Evolutionary conservation across 192 early-diverging fungal species (phyloP), one percentile per base, ranked within the genome.

Genomic region (Mortierella antarctica): DNA sequence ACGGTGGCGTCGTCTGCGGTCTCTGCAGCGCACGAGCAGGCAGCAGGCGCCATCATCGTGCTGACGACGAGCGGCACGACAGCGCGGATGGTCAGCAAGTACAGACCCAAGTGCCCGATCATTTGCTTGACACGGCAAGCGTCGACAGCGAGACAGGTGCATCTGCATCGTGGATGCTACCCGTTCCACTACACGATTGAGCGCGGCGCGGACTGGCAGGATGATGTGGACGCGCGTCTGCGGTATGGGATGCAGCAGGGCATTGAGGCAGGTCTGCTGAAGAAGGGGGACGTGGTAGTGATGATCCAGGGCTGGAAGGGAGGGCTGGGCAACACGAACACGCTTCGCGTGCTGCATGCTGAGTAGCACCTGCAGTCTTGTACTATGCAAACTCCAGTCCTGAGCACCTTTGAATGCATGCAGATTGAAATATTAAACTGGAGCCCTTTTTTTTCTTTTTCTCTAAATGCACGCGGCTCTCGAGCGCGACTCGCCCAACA

Each of bases 91-190:
- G 90, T 96, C 44, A 87, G 92, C 82, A 98, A 98, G 85, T 98
- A 98, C 82, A 89, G 96, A 52, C 96, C 96, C 10, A 89, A 91
- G 60, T 91, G 93, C 52, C 95, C 96, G 8, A 96, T 98, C 44
- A 88, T 98, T 44, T 91, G 92, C 20, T 90, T 98, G 47, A 96
- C 96, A 17, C 86, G 92, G 49, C 73, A 90, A 58, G 88, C 83
- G 18, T 74, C 87, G 63, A 90, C 88, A 8, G 88, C 92, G 7
- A 89, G 92, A 68, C 91, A 92, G 61, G 88, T 90, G 13, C 93
- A 92, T 60, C 71, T 94, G 51, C 89, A 89, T 70, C 89, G 93
- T 48, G 92, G 92, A 73, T 90, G 90, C 75, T 93, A 90, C 54
- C 91, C 90, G 17, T 92, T 92, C 84, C 73, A 88, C 70, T 92